Evolutionary conservation across 2,329 filamentous ascomycete species (phyloP).

Genomic region (Sclerotinia borealis): DNA sequence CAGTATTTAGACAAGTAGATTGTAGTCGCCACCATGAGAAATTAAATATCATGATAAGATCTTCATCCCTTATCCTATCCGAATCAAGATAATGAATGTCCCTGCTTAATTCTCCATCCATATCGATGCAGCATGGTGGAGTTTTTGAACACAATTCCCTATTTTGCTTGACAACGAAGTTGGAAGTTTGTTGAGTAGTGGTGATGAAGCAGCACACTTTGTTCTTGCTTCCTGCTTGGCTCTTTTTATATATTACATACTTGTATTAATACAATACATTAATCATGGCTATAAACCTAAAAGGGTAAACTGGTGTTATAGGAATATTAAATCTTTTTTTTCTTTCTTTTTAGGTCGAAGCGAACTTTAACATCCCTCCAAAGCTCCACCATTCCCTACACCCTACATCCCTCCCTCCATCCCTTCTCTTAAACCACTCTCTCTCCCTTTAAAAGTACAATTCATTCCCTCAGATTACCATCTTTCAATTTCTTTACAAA

Average conservation of each 20-base stretch:
- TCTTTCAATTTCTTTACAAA: not conserved
- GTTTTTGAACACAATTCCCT: too few species aligned
- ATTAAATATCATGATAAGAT: constrained; percentile 5
- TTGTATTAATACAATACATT: too few species aligned
- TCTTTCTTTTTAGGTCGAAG: not conserved
- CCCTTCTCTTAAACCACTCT: not conserved
- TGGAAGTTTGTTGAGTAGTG: too few species aligned
- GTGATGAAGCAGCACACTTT: too few species aligned
- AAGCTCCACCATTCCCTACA: not conserved
- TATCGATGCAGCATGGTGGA: too few species aligned
- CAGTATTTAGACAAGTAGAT: not conserved
- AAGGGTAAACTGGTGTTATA: too few species aligned
- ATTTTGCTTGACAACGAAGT: too few species aligned
- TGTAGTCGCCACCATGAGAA: not conserved
- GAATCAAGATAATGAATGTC: not conserved
- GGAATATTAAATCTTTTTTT: not conserved
- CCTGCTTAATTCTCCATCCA: not conserved
- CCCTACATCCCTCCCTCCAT: not conserved
- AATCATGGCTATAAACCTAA: too few species aligned
- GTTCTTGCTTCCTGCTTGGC: not conserved
- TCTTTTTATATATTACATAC: too few species aligned
- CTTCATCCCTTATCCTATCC: constrained; percentile 3
- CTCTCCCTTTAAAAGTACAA: not conserved
- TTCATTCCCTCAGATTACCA: not conserved
- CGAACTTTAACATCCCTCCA: not conserved